Percentiles rank a stretch among this genome's conserved stretches.
Conservation (phyloP, 805 yeast species). For the Metschnikowia drakensbergensis region DNA sequence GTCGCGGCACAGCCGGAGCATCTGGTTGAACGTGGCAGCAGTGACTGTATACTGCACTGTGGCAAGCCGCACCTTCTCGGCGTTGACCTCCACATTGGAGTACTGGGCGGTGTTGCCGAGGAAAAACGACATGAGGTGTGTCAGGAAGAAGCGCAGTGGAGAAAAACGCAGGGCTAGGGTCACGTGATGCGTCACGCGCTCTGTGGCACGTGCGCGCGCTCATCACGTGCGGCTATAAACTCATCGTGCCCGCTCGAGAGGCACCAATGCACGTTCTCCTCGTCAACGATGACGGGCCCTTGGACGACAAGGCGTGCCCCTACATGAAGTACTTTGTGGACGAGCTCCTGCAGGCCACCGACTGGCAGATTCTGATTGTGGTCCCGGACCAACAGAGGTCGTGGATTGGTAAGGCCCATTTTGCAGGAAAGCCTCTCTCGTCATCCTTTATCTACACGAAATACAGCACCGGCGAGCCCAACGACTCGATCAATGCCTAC, state of each 20-base stretch:
- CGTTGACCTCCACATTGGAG: constrained; percentile 48
- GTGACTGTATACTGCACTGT: constrained; percentile 66
- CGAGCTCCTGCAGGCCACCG: constrained; percentile 57
- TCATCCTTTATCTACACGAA: constrained; percentile 62
- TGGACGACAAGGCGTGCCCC: constrained; percentile 74
- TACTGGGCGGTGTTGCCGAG: constrained; percentile 45
- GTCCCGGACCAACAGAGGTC: constrained; percentile 85
- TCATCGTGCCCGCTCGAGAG: background rate
- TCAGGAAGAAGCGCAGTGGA: background rate
- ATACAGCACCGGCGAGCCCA: constrained; percentile 41
- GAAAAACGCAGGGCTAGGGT: background rate
- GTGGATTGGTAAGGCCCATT: constrained; percentile 98
- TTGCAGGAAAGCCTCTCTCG: constrained; percentile 66
- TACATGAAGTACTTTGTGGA: constrained; percentile 79
- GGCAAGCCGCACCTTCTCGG: constrained; percentile 59
- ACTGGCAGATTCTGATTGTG: constrained; percentile 82
- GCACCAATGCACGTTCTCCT: constrained; percentile 48
- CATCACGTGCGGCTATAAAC: background rate
- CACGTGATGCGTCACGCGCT: background rate
- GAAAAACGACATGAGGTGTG: constrained; percentile 56
- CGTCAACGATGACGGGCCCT: constrained; percentile 97
- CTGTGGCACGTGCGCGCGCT: background rate
- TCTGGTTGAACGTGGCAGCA: constrained; percentile 35
- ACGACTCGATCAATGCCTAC: constrained; percentile 40
- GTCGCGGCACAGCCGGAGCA: constrained; percentile 57